phyloP scores from a whole-genome alignment of 1,284 basidiomycete genomes.

The Trichosporon asahii region DNA sequence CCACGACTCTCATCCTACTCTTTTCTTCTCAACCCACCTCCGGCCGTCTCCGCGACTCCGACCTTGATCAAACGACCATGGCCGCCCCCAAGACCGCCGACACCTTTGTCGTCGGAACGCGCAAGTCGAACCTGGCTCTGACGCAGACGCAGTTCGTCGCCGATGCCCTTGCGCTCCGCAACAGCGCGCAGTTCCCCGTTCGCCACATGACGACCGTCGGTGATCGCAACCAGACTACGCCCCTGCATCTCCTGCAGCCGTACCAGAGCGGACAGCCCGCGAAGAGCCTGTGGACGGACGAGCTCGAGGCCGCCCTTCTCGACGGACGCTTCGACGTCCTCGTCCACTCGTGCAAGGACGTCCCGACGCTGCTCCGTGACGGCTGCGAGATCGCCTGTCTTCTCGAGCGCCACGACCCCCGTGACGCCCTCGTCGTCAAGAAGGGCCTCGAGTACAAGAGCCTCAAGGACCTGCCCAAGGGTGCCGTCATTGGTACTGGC shows the following conservation, averaged over 20 bases:
- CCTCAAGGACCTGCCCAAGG: slow-evolving; percentile 80
- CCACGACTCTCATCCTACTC: neutral
- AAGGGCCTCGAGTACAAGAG: slow-evolving; percentile 67
- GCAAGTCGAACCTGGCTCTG: slow-evolving; percentile 78
- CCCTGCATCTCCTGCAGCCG: slow-evolving; percentile 55
- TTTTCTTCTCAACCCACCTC: neutral
- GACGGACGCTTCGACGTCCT: slow-evolving; percentile 80
- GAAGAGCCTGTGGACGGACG: slow-evolving; percentile 91
- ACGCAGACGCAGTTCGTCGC: slow-evolving; percentile 77
- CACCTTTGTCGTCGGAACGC: slow-evolving; percentile 67
- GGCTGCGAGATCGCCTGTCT: slow-evolving; percentile 85
- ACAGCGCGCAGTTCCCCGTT: slow-evolving; percentile 61
- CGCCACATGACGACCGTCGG: slow-evolving; percentile 86
- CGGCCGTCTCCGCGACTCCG: neutral
- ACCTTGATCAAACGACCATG: neutral
- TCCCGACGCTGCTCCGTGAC: slow-evolving; percentile 80
- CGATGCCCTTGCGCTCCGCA: slow-evolving; percentile 57
- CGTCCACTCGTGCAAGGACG: slow-evolving; percentile 90
- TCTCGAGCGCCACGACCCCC: slow-evolving; percentile 80
- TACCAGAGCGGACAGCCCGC: slow-evolving; percentile 53
- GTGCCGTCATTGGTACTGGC: slow-evolving; percentile 89
- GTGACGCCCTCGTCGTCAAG: slow-evolving; percentile 87
- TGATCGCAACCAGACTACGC: slow-evolving; percentile 77
- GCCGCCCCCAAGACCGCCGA: slow-evolving; percentile 3
- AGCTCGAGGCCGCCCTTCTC: slow-evolving; percentile 79